Conservation (phyloP, 192 early-diverging fungal genomes). For the Linnemannia hyalina region DNA sequence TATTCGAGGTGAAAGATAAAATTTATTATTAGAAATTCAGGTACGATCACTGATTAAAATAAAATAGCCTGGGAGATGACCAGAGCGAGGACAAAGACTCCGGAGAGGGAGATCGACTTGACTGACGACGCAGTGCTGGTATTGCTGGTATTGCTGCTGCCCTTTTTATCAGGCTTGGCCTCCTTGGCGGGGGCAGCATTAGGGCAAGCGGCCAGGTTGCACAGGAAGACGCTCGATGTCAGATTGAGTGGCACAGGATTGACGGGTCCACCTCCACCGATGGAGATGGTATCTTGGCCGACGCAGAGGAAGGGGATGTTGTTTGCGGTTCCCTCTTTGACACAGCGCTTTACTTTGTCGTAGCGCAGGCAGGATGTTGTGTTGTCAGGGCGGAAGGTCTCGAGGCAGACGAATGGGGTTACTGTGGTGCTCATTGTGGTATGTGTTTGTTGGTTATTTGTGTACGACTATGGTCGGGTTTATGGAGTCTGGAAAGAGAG, state of each 20-base stretch:
- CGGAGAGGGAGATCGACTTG: not conserved
- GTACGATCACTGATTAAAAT: not conserved
- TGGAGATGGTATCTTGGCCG: constrained; percentile 19
- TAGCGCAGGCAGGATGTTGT: constrained; percentile 39
- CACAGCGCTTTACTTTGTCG: constrained; percentile 32
- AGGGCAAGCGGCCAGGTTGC: constrained; percentile 17
- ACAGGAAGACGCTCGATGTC: constrained; percentile 11
- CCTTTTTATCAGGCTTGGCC: constrained; percentile 16
- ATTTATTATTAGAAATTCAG: not conserved
- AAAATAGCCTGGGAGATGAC: constrained; percentile 7
- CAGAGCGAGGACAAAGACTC: constrained; percentile 20
- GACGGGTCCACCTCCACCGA: constrained; percentile 22
- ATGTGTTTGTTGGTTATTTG: not conserved
- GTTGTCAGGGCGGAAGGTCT: constrained; percentile 26
- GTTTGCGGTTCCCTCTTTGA: constrained; percentile 11
- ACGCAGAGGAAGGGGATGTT: constrained; percentile 32
- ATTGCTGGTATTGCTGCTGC: not conserved
- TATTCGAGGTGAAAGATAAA: too few species aligned
- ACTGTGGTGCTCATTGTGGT: constrained; percentile 16
- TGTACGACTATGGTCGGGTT: not conserved
- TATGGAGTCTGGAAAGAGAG: not conserved
- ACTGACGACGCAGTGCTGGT: not conserved
- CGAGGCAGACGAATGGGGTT: constrained; percentile 27
- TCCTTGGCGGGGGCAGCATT: constrained; percentile 22
- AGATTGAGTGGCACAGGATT: constrained; percentile 22